Base-by-base conservation (phyloP, 768 basidiomycete species). In the Psilocybe azurescens region DNA sequence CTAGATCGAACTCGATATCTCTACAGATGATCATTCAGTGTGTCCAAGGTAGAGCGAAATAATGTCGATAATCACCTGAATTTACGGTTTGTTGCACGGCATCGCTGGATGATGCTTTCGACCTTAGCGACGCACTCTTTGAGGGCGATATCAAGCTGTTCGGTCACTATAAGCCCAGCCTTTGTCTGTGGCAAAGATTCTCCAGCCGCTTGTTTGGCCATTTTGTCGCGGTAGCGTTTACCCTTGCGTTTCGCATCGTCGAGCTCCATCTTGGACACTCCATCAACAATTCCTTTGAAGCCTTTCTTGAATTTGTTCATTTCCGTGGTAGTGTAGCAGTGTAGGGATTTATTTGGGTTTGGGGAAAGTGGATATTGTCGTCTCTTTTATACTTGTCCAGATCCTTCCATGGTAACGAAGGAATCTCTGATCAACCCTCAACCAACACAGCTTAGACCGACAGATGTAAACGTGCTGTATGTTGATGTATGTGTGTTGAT, bases 1-100 rank as follows among this genome's bases (percentile, higher is more conserved):
- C 83, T 11, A 87, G 72, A 63, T 87, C 85, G 62, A 86, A 86
- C 62, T 85, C 85, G 50, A 82, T 73, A 66, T 87, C 86, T 58
- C 85, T 87, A 36, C 33, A 36, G 33, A 36, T 36, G 11, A 36
- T 24, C 24, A 24, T 24, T 24, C 24, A 24, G 24, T 24, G 24
- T 24, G 1, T 24, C 24, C 24, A 24, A 24, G 24, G 24, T 24
- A 24, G 24, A 24, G 24, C 24, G 24, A 24, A 36, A 3, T 16
- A 29, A 28, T 28, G n/a, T 18, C 10, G 28, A 13, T n/a, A 39
- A 8, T 60, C 75, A 85, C 84, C 84, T 75, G 68, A 84, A 85
- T 63, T 81, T 81, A 39, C 79, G 72, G 53, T 86, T 86, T 61
- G 76, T 76, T 10, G 74, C 72, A 33, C 77, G 70, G 63, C 84